Evolutionary conservation across 176 grass and related monocot genomes (phyloP).

Genomic region (Zoysia pacifica): DNA sequence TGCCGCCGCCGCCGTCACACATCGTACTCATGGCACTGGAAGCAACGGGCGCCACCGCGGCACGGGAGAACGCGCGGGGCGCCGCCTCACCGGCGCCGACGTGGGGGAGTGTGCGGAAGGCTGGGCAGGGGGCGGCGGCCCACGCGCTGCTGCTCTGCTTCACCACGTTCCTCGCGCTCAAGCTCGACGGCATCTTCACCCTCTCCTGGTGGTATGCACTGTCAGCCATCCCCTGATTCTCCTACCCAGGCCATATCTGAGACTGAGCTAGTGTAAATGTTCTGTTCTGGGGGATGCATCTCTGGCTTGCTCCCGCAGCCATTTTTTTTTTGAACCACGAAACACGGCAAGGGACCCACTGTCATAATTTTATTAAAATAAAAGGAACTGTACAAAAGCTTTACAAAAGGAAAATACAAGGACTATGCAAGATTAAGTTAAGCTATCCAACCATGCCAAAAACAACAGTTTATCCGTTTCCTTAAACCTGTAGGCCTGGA

Average conservation of each 20-base stretch:
- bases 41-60: conserved; percentile 11
- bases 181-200: conserved; percentile 58
- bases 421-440: too few species aligned
- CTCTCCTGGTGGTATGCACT: conserved; percentile 69
- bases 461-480: too few species aligned
- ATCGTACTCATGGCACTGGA: conserved; percentile 28
- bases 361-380: too few species aligned
- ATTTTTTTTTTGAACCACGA: not conserved
- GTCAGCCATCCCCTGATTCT: not conserved
- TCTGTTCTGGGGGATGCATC: not conserved
- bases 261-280: not conserved
- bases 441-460: too few species aligned
- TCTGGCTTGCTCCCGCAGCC: not conserved
- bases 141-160: conserved; percentile 82
- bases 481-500: too few species aligned
- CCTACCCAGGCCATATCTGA: not conserved
- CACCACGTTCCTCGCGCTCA: conserved; percentile 68
- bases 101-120: conserved; percentile 54
- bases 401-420: too few species aligned
- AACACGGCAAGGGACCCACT: too few species aligned
- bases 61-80: not conserved
- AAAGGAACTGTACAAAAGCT: too few species aligned
- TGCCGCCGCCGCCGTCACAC: not conserved
- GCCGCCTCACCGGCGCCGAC: conserved; percentile 10
- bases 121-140: conserved; percentile 55